Base-by-base conservation (phyloP, 2,329 filamentous ascomycete genomes). In the Neopestalotiopsis sp. region DNA sequence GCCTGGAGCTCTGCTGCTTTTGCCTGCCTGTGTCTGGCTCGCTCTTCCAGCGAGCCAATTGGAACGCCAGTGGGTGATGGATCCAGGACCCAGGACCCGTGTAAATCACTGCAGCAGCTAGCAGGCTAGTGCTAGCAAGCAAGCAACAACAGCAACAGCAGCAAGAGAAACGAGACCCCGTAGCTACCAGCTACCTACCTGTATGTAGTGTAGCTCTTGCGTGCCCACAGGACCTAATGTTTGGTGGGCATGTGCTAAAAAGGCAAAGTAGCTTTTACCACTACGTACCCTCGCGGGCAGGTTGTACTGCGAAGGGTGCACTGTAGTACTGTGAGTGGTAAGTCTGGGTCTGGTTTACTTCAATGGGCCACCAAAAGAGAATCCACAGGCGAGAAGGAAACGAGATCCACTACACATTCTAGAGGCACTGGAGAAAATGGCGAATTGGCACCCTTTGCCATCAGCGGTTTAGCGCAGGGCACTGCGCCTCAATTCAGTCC, bases 1-100 rank as follows among this genome's bases (percentile, higher is more conserved):
- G 59, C 59, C 59, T 40, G 59, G 45, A 38, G 34, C 34, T 38
- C 34, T 38, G 17, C 45, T 53, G 45, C 17, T 20, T 53, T 53
- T 53, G 45, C 45, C 45, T 53, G 45, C 45, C 45, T 53, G 45
- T 53, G 45, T 53, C 45, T 53, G 45, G 45, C 45, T 34, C 59
- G 13, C 10, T 34, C 32, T 61, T 20, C 59, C 24, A 28, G n/a
- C 12, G 7, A 9, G 30, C 59, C 59, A 62, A 62, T 61, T 28
- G 63, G 62, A 56, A 20, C 17, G 20, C 17, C 20, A 53, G 28
- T n/a, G 63, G 20, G 59, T 38, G 63, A 65, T 28, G 62, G 62
- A 65, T 32, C 42, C 63, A 62, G 59, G 57, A 30, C 57, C 57
- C 30, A 34, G 57, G 59, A 62, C 59, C 59, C 32, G 59, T 62